Evolutionary conservation across 2,329 filamentous ascomycete species (phyloP).

Genomic region (Dactylellina cionopaga): DNA sequence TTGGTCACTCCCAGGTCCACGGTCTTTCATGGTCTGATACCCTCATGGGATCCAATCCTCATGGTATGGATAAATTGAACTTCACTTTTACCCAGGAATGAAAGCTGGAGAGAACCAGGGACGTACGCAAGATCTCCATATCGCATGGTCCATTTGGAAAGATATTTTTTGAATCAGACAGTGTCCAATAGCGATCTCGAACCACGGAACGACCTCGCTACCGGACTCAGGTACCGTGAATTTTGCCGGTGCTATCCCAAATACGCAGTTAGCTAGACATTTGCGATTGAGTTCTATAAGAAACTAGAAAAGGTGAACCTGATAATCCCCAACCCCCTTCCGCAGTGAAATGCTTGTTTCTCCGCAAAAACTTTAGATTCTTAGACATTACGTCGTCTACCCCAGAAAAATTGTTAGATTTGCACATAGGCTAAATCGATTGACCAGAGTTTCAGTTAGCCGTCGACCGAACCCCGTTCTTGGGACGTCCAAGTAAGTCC

Average conservation of each 20-base stretch:
- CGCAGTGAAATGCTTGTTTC: conserved; percentile 8
- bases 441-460: neutral
- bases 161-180: neutral
- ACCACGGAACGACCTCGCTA: conserved; percentile 39
- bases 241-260: conserved; percentile 35
- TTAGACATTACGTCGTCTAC: conserved; percentile 40
- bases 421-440: conserved; percentile 37
- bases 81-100: conserved; percentile 30
- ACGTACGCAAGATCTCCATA: neutral
- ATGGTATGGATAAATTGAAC: conserved; percentile 45
- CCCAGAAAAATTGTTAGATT: conserved; percentile 24
- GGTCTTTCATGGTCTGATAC: too few species aligned
- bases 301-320: neutral
- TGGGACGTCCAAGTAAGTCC: conserved; percentile 31
- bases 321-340: conserved; percentile 5
- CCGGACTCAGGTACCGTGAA: conserved; percentile 17
- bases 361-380: conserved; percentile 34
- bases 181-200: neutral
- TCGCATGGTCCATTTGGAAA: neutral
- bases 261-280: neutral
- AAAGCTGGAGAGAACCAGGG: conserved; percentile 41
- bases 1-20: conserved; percentile 9
- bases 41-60: conserved; percentile 25
- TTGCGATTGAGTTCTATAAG: neutral
- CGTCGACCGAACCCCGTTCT: conserved; percentile 29